A percentile compares a stretch with the other conserved stretches of the same genome.
Conservation (phyloP, 106 monocot species). For the Dioscorea dumetorum region DNA sequence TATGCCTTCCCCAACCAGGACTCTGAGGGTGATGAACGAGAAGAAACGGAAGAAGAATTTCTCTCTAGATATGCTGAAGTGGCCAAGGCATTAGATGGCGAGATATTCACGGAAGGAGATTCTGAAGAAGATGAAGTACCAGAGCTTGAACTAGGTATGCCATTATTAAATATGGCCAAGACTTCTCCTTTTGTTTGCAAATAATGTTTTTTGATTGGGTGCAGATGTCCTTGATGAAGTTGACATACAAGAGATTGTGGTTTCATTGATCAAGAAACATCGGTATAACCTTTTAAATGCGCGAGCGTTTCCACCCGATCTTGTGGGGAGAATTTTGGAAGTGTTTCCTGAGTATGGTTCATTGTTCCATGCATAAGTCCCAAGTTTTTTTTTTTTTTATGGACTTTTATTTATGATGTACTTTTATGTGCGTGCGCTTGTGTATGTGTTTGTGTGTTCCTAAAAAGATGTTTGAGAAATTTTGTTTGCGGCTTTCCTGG, state of each 20-base stretch:
- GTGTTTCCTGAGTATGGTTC: conserved; percentile 18
- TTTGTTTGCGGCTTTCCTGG: too few relatives aligned
- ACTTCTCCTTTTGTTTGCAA: neutral
- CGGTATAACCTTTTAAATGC: conserved; percentile 1
- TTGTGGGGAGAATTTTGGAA: conserved; percentile 5
- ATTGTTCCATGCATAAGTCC: conserved; percentile 1
- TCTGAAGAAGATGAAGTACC: conserved; percentile 53
- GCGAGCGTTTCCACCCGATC: conserved; percentile 9
- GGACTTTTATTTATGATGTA: too few relatives aligned
- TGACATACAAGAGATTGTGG: conserved; percentile 13
- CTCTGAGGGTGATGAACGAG: conserved; percentile 57
- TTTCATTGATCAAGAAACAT: conserved; percentile 12
- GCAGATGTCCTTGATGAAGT: conserved; percentile 10
- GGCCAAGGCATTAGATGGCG: conserved; percentile 38
- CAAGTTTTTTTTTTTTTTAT: neutral
- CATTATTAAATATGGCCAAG: neutral
- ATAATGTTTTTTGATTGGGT: neutral
- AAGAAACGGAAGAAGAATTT: conserved; percentile 83
- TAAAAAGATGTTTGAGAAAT: too few relatives aligned
- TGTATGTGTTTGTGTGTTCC: too few relatives aligned
- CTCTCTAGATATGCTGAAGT: conserved; percentile 70
- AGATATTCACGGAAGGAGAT: conserved; percentile 49
- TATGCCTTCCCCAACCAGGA: conserved; percentile 27
- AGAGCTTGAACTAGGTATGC: conserved; percentile 56
- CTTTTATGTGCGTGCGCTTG: too few relatives aligned